phyloP scores from a whole-genome alignment of 805 yeast species.

The Candida manassasensis region DNA sequence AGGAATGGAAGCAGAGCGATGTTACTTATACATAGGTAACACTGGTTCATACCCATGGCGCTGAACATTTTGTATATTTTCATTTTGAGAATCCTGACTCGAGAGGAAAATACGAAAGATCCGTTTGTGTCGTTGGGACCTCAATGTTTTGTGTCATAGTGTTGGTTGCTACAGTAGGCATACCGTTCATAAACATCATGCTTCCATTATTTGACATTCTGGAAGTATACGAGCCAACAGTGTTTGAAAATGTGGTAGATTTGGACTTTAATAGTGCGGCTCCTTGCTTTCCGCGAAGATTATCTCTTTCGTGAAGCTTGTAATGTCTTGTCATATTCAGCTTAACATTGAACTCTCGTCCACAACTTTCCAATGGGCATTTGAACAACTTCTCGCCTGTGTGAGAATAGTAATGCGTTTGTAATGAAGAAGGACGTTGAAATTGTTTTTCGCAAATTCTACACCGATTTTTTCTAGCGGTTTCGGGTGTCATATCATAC shows the following conservation, averaged over 20 bases:
- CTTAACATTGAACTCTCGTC: slow-evolving; percentile 66
- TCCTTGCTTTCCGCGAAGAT: slow-evolving; percentile 6
- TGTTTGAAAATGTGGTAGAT: background rate
- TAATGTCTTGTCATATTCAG: slow-evolving; percentile 80
- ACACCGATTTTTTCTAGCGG: slow-evolving; percentile 44
- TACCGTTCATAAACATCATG: too few relatives aligned
- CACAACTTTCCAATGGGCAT: slow-evolving; percentile 57
- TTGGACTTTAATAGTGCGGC: background rate
- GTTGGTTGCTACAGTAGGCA: too few relatives aligned
- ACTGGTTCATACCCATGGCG: too few relatives aligned
- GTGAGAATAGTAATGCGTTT: slow-evolving; percentile 76
- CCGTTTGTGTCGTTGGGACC: too few relatives aligned
- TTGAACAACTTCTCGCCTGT: slow-evolving; percentile 34
- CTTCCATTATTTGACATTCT: too few relatives aligned
- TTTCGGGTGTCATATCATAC: slow-evolving; percentile 37
- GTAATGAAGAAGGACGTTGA: slow-evolving; percentile 76
- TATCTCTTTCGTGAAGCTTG: slow-evolving; percentile 49
- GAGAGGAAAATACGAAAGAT: too few relatives aligned
- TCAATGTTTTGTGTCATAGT: too few relatives aligned
- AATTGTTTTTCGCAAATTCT: slow-evolving; percentile 68
- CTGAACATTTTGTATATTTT: too few relatives aligned
- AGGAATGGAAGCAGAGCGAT: too few relatives aligned
- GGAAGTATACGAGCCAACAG: too few relatives aligned
- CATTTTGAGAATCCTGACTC: too few relatives aligned
- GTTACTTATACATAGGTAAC: too few relatives aligned